These are phyloP conservation scores for Blumeria graminis DNA, from an alignment of 2,329 filamentous ascomycete genomes.

Conservation along the genomic window DNA sequence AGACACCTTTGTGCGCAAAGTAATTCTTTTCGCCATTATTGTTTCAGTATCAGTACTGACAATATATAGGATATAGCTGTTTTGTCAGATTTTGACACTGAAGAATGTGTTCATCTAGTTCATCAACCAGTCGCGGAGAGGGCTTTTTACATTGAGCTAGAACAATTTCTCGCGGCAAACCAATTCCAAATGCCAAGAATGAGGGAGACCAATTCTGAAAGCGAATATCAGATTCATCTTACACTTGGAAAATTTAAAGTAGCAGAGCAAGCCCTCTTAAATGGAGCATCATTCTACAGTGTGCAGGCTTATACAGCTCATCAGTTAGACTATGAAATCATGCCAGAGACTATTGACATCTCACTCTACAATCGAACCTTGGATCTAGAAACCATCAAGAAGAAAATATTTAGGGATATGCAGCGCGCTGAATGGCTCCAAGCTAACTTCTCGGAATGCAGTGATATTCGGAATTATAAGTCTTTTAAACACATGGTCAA, in stretches of 20 bases:
- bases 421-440: neutral
- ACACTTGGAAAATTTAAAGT: neutral
- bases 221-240: neutral
- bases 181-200: conserved; percentile 18
- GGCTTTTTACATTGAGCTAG: conserved; percentile 28
- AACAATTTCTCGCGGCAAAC: conserved; percentile 25
- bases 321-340: neutral
- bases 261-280: neutral
- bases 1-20: conserved; percentile 16
- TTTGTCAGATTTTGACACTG: conserved; percentile 21
- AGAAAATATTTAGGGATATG: neutral
- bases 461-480: neutral
- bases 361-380: neutral
- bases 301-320: neutral
- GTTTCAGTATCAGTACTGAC: conserved; percentile 3
- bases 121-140: conserved; percentile 23
- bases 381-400: neutral
- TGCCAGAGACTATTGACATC: neutral
- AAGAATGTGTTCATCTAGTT: conserved; percentile 21
- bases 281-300: neutral
- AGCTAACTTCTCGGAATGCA: neutral
- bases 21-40: conserved; percentile 3
- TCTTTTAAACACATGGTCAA: neutral
- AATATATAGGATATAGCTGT: conserved; percentile 17
- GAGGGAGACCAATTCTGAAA: neutral